Evolutionary conservation across 345 rosid genomes (phyloP).

Genomic region (Luvunga scandens): DNA sequence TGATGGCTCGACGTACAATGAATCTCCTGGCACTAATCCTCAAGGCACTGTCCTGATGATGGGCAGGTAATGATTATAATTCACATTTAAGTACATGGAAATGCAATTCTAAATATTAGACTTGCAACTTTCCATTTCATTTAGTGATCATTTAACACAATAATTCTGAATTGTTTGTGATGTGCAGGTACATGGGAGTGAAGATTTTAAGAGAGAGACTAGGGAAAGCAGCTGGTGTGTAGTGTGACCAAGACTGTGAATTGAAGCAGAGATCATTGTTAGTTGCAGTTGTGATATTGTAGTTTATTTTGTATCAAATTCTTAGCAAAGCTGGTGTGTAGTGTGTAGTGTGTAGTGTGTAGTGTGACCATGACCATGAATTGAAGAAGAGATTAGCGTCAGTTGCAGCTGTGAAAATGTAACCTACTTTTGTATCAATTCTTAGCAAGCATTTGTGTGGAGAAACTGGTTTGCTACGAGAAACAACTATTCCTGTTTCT

Average conservation of each 20-base stretch:
- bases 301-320: background rate
- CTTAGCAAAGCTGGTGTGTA: constrained; percentile 8
- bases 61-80: constrained; percentile 66
- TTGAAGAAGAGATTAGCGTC: background rate
- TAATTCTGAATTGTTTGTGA: constrained; percentile 6
- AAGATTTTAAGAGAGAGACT: constrained; percentile 78
- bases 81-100: background rate
- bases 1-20: constrained; percentile 74
- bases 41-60: constrained; percentile 96
- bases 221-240: constrained; percentile 50
- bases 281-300: constrained; percentile 7
- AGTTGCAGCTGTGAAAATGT: constrained; percentile 9
- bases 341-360: too few species aligned
- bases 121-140: background rate
- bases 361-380: constrained; percentile 22
- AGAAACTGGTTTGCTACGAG: constrained; percentile 7
- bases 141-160: background rate
- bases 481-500: background rate
- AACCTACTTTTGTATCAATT: background rate
- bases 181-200: constrained; percentile 83
- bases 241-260: constrained; percentile 22
- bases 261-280: background rate
- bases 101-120: background rate
- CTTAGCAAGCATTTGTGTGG: constrained; percentile 8
- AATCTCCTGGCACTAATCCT: constrained; percentile 97